Evolutionary conservation across 106 monocot species (phyloP).

Genomic region (Dendrobium chrysotoxum): DNA sequence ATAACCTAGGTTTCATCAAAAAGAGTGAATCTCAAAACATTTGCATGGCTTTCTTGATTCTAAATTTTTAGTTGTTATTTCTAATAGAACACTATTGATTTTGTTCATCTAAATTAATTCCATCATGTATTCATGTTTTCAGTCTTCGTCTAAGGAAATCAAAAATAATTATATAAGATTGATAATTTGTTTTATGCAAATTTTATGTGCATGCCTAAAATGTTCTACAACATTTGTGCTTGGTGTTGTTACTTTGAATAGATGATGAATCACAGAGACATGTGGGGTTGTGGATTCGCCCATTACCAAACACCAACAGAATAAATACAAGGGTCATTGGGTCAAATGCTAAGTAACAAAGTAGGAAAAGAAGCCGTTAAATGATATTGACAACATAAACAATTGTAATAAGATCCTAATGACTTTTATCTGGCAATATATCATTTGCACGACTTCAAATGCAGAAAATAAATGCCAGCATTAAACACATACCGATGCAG

Average conservation of each 20-base stretch:
- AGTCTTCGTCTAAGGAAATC: background rate
- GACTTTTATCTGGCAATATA: background rate
- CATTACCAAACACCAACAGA: background rate
- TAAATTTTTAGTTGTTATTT: background rate
- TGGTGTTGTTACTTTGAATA: background rate
- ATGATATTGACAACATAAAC: background rate
- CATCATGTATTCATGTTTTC: background rate
- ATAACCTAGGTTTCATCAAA: background rate
- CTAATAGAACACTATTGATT: background rate
- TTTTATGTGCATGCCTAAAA: background rate
- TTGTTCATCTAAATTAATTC: background rate
- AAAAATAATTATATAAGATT: background rate
- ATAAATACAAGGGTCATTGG: background rate
- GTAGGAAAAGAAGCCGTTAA: background rate
- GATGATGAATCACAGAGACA: background rate
- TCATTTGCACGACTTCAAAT: background rate
- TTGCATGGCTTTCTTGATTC: background rate
- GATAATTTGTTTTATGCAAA: background rate
- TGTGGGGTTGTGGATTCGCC: background rate
- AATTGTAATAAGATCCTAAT: background rate
- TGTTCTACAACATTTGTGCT: background rate
- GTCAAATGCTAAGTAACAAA: constrained; percentile 1
- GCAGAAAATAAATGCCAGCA: background rate
- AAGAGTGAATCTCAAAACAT: background rate
- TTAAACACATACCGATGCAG: constrained; percentile 60